Base-by-base conservation (phyloP, 805 yeast genomes). In the Schwanniomyces sp. region DNA sequence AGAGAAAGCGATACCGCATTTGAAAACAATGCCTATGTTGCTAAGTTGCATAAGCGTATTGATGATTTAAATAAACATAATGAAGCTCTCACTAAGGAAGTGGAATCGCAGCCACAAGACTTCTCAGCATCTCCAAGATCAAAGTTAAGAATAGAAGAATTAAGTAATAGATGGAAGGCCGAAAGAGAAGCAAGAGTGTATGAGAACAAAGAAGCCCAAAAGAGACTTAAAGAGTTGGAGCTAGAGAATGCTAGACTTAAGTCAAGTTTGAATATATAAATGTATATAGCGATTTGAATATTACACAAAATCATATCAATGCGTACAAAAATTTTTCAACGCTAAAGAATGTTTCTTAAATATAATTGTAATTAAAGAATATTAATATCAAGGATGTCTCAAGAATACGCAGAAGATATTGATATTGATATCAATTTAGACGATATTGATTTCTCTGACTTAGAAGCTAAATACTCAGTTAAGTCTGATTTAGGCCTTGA, bases 381-480 rank as follows among this genome's bases (percentile, higher is more conserved):
- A 38, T 52, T 43, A 6, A 39, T 45, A 37, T n/a, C 24, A 16
- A 43, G 34, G 29, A 59, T 59, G 62, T 42, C 61, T 14, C 52
- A 54, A 40, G 61, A 56, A 44, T 51, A 58, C 46, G 44, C 49
- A 54, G 69, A 59, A 40, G 67, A 65, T 40, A 71, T 72, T 54
- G 78, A 69, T 51, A 63, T 63, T 50, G 70, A 74, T 55, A 59
- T 73, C 59, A 59, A 59, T 36, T 56, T 72, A 43, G 76, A 72
- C 43, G 85, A 85, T 54, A 72, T 88, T 58, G 92, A 86, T 65
- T 91, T 88, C 72, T 72, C 89, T 51, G 97, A 91, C 66, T 77
- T 92, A 62, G 97, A 92, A 67, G 83, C 78, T 48, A 76, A 88
- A 69, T 90, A 79, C 67, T 68, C 80, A 21, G 83, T 86, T 43